phyloP scores from a whole-genome alignment of 805 yeast genomes.

The Yarrowia sp. region DNA sequence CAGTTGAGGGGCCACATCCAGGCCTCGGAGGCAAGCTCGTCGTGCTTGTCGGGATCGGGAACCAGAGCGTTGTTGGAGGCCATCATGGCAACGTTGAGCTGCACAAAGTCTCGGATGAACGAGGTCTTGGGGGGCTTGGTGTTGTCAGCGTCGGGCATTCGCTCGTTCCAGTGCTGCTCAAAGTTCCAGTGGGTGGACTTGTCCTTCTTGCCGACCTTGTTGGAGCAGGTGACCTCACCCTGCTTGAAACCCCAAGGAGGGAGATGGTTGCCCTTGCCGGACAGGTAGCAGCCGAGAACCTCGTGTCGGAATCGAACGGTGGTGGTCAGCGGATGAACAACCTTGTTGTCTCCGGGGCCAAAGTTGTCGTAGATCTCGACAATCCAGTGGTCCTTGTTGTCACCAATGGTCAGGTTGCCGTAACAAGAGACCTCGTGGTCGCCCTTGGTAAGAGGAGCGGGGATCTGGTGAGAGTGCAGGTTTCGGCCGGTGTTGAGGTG shows the following conservation, averaged over 20 bases:
- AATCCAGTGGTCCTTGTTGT: conserved; percentile 84
- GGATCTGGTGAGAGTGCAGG: conserved; percentile 76
- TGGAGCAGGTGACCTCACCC: conserved; percentile 84
- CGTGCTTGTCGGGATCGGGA: conserved; percentile 70
- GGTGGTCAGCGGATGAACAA: conserved; percentile 66
- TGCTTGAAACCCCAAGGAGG: conserved; percentile 99
- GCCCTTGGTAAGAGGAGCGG: conserved; percentile 67
- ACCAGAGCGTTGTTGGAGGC: conserved; percentile 79
- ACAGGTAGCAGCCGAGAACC: conserved; percentile 75
- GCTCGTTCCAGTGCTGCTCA: conserved; percentile 61
- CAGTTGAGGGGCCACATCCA: conserved; percentile 81
- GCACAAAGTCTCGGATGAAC: conserved; percentile 67
- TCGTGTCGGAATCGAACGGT: conserved; percentile 72
- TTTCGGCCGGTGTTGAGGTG: conserved; percentile 72
- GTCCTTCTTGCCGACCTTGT: conserved; percentile 49
- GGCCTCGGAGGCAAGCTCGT: conserved; percentile 68
- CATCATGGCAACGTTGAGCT: conserved; percentile 76
- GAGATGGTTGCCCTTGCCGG: conserved; percentile 73
- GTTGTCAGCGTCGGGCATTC: conserved; percentile 42
- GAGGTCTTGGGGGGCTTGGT: conserved; percentile 47
- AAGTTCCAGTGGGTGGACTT: conserved; percentile 78
- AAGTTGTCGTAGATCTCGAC: conserved; percentile 64
- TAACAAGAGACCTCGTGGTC: conserved; percentile 86
- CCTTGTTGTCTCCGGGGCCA: conserved; percentile 39
- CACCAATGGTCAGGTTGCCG: conserved; percentile 70